Evolutionary conservation across 306 rosid genomes (phyloP).

Genomic region (Fragaria iinumae): DNA sequence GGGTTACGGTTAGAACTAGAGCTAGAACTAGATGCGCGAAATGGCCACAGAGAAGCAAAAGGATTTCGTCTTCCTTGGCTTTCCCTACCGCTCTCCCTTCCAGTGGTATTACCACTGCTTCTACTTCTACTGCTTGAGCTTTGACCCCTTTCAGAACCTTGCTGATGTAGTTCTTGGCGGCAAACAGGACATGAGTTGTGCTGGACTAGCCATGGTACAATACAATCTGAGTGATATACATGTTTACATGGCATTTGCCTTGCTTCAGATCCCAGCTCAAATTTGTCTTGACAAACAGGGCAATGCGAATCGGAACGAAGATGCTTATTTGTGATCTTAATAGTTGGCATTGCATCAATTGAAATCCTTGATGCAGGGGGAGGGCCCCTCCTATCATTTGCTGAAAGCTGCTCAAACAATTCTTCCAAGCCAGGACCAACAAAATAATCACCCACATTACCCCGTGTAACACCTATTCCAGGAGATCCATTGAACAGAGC

Average conservation of each 20-base stretch:
- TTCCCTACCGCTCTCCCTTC: slow-evolving; percentile 47
- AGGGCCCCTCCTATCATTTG: slow-evolving; percentile 62
- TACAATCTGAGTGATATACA: slow-evolving; percentile 64
- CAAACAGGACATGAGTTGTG: slow-evolving; percentile 82
- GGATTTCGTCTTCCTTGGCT: slow-evolving; percentile 52
- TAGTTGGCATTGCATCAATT: slow-evolving; percentile 66
- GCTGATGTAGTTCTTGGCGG: slow-evolving; percentile 64
- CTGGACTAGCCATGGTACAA: slow-evolving; percentile 71
- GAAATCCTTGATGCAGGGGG: slow-evolving; percentile 63
- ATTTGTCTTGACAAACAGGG: slow-evolving; percentile 65
- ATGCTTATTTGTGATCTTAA: slow-evolving; percentile 55
- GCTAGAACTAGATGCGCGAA: slow-evolving; percentile 53
- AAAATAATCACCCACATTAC: slow-evolving; percentile 68
- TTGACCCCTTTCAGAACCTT: slow-evolving; percentile 33
- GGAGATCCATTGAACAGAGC: slow-evolving; percentile 64
- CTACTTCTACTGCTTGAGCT: slow-evolving; percentile 38
- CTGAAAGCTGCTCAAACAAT: slow-evolving; percentile 69
- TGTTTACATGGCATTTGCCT: slow-evolving; percentile 78
- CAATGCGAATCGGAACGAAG: slow-evolving; percentile 70
- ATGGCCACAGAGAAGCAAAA: slow-evolving; percentile 61
- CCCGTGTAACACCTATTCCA: slow-evolving; percentile 54
- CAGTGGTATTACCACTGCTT: slow-evolving; percentile 26
- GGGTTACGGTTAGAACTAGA: slow-evolving; percentile 38
- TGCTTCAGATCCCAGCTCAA: slow-evolving; percentile 65
- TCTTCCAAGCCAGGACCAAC: slow-evolving; percentile 80